Evolutionary conservation across 192 early-diverging fungal genomes (phyloP), one percentile per base, ranked within the genome.

Genomic region (Backusella circina): DNA sequence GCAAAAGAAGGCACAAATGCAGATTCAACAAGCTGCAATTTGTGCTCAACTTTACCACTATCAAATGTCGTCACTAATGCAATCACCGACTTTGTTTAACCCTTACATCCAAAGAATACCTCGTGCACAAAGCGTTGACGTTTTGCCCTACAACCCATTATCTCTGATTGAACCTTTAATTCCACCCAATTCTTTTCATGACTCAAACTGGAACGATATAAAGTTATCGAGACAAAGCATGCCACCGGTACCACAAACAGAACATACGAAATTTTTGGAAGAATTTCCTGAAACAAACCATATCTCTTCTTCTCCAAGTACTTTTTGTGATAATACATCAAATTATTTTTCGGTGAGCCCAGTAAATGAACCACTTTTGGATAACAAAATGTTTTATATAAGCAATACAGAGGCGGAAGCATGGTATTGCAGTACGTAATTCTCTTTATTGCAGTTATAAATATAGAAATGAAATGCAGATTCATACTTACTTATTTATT

Each of bases 1-100:
- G 50, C 72, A 79, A 32, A 79, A 74, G 44, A 73, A 67, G 33
- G 77, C 67, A 21, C 72, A 79, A 31, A 36, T 79, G 1, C 77
- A 79, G 37, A 67, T 73, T 26, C 77, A 79, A 38, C 72, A 79
- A 36, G 77, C 74, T 8, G 33, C 64, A 6, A 44, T 68, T 1
- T 21, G 71, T 18, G 77, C 72, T 13, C 77, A 79, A 38, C 71
- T 79, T 15, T 67, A 75, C 30, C 74, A 75, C 7, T 75, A 75
- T 26, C 65, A 75, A 10, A 21, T 54, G 18, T 26, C 51, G 9
- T 54, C 51, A n/a, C 18, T 54, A 3, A 54, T 26, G 21, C 51
- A 54, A 54, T 16, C 39, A 41, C 51, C 21, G 21, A 54, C 51
- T 9, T 9, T n/a, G 1, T 54, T 50, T 21, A n/a, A 54, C 9